Evolutionary conservation across 768 basidiomycete genomes (phyloP).

Genomic region (Lanmaoa pseudosensibilis): DNA sequence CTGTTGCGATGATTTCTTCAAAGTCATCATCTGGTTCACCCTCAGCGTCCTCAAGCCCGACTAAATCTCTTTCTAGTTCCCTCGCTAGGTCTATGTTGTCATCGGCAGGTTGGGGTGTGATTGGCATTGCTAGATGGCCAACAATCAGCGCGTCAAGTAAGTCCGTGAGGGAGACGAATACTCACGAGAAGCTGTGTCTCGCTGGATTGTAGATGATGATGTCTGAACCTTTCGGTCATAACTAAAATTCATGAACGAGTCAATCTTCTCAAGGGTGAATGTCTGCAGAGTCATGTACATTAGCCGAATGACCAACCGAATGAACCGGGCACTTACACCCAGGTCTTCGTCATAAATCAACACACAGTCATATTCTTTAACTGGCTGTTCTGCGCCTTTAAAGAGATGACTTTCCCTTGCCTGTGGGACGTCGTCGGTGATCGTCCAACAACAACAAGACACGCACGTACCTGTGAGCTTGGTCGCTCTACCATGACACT

Average conservation of each 20-base stretch:
- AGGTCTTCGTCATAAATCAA: conserved; percentile 78
- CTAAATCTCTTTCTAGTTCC: conserved; percentile 29
- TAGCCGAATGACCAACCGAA: not conserved
- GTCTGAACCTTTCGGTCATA: conserved; percentile 47
- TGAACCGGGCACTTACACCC: conserved; percentile 46
- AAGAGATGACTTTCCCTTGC: conserved; percentile 55
- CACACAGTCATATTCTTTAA: conserved; percentile 74
- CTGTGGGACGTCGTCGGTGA: conserved; percentile 32
- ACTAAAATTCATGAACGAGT: conserved; percentile 57
- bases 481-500: conserved; percentile 64
- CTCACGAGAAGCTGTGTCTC: conserved; percentile 27
- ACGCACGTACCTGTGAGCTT: conserved; percentile 52
- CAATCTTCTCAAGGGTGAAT: conserved; percentile 74
- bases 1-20: conserved; percentile 39
- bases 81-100: conserved; percentile 29
- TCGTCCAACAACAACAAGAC: not conserved
- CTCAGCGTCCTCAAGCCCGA: conserved; percentile 36
- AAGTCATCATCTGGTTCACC: conserved; percentile 47
- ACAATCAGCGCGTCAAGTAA: conserved; percentile 3
- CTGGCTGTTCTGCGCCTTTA: conserved; percentile 53
- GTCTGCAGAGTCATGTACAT: conserved; percentile 43
- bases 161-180: not conserved
- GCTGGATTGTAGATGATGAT: conserved; percentile 18
- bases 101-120: conserved; percentile 27
- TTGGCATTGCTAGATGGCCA: conserved; percentile 16